Conservation (phyloP, 2,329 filamentous ascomycete genomes). For the Fusarium acutatum region DNA sequence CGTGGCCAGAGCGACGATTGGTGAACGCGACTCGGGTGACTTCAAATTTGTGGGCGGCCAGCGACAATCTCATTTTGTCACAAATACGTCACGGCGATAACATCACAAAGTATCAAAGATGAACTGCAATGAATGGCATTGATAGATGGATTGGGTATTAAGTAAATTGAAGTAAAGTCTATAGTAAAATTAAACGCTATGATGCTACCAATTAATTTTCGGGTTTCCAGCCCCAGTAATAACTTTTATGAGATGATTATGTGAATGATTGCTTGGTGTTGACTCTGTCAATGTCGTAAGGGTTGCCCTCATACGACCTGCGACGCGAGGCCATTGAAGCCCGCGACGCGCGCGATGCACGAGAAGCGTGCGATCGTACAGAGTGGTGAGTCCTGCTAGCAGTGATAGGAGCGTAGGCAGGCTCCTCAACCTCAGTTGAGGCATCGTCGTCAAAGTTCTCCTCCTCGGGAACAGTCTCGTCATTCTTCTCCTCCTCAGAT, state of each 20-base stretch:
- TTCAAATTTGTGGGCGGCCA: not conserved
- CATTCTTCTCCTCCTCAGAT: constrained; percentile 18
- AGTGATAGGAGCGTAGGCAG: constrained; percentile 24
- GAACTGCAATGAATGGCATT: not conserved
- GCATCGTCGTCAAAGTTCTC: constrained; percentile 26
- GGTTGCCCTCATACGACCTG: constrained; percentile 29
- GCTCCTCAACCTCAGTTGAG: constrained; percentile 29
- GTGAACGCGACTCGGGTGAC: not conserved
- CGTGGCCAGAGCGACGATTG: not conserved
- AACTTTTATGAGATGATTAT: constrained; percentile 14
- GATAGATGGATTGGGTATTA: not conserved
- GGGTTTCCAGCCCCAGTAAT: not conserved
- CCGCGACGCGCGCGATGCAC: constrained; percentile 7
- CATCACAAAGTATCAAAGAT: not conserved
- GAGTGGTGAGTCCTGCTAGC: constrained; percentile 11
- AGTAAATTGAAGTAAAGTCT: constrained; percentile 12
- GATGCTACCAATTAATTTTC: not conserved
- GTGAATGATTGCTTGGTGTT: constrained; percentile 32
- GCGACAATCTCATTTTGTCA: too few relatives aligned
- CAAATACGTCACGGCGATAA: not conserved
- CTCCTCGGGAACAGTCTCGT: not conserved
- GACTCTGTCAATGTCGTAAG: constrained; percentile 31
- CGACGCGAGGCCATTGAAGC: constrained; percentile 20
- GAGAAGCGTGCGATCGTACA: constrained; percentile 17
- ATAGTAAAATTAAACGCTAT: constrained; percentile 17